Conservation (phyloP, 2,329 filamentous ascomycete genomes). For the Colletotrichum salicis region DNA sequence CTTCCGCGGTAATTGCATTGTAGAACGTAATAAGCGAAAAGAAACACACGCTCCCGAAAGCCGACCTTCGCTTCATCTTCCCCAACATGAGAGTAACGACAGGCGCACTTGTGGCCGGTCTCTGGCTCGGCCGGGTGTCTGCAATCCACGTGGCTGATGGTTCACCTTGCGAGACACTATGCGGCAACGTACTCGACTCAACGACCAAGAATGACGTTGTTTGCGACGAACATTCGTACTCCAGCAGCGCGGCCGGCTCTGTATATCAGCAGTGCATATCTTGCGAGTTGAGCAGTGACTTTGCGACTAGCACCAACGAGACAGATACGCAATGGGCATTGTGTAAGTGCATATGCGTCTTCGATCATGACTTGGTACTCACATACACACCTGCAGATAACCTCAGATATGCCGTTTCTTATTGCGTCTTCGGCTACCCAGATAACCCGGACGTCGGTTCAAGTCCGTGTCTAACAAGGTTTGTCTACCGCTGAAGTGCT, state of each 20-base stretch:
- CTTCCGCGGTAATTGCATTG: too few relatives aligned
- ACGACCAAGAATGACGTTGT: conserved; percentile 60
- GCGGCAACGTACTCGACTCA: conserved; percentile 62
- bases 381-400: conserved; percentile 58
- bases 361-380: background rate
- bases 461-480: conserved; percentile 66
- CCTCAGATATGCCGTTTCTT: conserved; percentile 63
- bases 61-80: background rate
- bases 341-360: conserved; percentile 55
- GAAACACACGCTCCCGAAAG: too few relatives aligned
- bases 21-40: too few relatives aligned
- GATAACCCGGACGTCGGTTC: conserved; percentile 52
- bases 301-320: conserved; percentile 48
- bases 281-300: conserved; percentile 64
- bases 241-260: conserved; percentile 50
- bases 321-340: conserved; percentile 66
- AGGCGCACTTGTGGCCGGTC: conserved; percentile 36
- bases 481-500: conserved; percentile 34
- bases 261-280: conserved; percentile 63
- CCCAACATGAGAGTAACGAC: conserved; percentile 30
- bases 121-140: conserved; percentile 38
- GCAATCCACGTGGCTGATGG: conserved; percentile 55
- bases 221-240: conserved; percentile 56
- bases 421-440: conserved; percentile 65
- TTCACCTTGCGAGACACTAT: conserved; percentile 62